Conservation (phyloP, 148 eudicot species). For the Talinum fruticosum region DNA sequence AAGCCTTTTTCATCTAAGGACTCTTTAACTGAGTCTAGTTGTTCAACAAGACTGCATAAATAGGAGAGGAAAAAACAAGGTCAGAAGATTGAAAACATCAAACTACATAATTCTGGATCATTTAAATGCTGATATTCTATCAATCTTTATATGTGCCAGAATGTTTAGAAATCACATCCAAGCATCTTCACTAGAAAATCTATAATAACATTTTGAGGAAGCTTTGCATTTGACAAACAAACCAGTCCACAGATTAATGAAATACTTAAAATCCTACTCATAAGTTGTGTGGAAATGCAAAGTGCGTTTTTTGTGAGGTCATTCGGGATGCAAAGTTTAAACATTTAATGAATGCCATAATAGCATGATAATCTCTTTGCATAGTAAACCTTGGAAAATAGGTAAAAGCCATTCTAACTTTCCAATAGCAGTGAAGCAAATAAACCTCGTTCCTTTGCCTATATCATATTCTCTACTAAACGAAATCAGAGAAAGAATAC, state of each 20-base stretch:
- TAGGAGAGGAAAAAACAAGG: background rate
- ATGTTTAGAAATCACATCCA: background rate
- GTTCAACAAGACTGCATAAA: constrained; percentile 80
- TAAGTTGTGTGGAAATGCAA: background rate
- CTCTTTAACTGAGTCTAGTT: constrained; percentile 73
- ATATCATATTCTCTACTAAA: too few relatives aligned
- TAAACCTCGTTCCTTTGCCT: too few relatives aligned
- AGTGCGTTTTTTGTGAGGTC: background rate
- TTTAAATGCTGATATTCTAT: background rate
- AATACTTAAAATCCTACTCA: background rate
- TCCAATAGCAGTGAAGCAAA: background rate
- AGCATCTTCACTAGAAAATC: constrained; percentile 1
- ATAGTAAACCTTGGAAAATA: background rate
- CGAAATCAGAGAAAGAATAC: background rate
- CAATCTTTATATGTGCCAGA: background rate
- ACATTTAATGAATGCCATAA: background rate
- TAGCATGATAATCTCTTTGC: background rate
- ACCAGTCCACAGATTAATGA: background rate
- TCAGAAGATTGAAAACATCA: constrained; percentile 9
- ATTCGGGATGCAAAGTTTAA: background rate
- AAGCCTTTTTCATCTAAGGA: constrained; percentile 59
- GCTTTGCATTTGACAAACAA: background rate
- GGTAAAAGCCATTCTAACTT: background rate
- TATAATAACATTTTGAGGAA: constrained; percentile 2
- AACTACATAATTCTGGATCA: constrained; percentile 3